These are phyloP conservation scores for Saccharum hybrid DNA, from an alignment of 202 grass and related monocot genomes.

Conservation along the genomic window DNA sequence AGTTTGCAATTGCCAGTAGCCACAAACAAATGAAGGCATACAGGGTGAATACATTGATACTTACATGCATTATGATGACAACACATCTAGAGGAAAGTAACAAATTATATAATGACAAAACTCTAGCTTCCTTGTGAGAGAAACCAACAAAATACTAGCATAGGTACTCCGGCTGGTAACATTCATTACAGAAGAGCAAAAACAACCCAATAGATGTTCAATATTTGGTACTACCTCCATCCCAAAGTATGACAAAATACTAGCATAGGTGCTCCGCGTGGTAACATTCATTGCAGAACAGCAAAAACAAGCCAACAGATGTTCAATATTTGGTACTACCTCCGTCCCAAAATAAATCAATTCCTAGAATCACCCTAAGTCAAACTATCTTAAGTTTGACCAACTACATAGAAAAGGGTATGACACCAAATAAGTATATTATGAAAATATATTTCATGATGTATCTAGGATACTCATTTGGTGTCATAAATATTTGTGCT, in stretches of 20 bases:
- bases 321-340: neutral
- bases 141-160: neutral
- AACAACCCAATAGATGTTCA: neutral
- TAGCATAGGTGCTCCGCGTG: too few relatives aligned
- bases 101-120: neutral
- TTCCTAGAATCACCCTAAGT: too few relatives aligned
- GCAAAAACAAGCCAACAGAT: too few relatives aligned
- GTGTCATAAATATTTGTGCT: too few relatives aligned
- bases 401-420: too few relatives aligned
- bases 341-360: too few relatives aligned
- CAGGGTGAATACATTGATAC: neutral
- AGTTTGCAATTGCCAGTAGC: too few relatives aligned
- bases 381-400: too few relatives aligned
- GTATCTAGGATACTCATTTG: too few relatives aligned
- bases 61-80: slow-evolving; percentile 11
- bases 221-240: neutral
- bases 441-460: too few relatives aligned
- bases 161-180: neutral
- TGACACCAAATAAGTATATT: too few relatives aligned
- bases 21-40: neutral
- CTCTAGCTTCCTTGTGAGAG: neutral
- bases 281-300: neutral
- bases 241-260: too few relatives aligned
- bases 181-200: neutral
- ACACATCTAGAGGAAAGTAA: slow-evolving; percentile 19